Base-by-base conservation (phyloP, 441 rosid genomes). In the Croton laevigatus region DNA sequence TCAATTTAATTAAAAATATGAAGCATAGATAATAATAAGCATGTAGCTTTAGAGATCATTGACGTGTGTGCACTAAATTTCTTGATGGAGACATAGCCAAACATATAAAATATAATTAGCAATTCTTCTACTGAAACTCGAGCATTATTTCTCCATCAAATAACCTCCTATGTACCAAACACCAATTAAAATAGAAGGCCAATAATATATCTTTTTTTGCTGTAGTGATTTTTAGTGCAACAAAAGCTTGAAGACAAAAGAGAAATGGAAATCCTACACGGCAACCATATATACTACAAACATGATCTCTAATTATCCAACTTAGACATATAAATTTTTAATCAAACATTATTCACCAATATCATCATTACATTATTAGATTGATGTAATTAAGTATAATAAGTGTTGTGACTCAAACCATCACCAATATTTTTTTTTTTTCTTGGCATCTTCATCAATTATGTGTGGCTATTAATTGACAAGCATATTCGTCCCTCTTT, bases 251-350 rank as follows among this genome's bases (percentile, higher is more conserved):
- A 0, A 23, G 52, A 45, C 44, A 27, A 27, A 45, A 57, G 65
- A 49, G 58, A 58, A 32, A 57, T 46, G 72, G 65, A 69, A 69
- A 59, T 69, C 72, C 72, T n/a, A 69, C 72, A 19, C 62, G 27
- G 65, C 72, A 59, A 69, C 8, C 44, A 62, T 6, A n/a, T n/a
- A n/a, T n/a, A n/a, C 40, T 20, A 45, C 4, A 27, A 27, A 20
- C 20, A 17, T 32, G 27, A 51, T 51, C 59, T 66, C 59, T 52
- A 53, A 48, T 44, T 9, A 27, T 45, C n/a, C 12, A 45, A 63
- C 27, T 9, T 60, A 45, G 46, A 38, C 51, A 46, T 5, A 4
- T 13, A 27, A 27, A 27, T 27, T 11, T 46, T 9, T 49, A 19
- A 3, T 8, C 16, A 34, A 36, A 10, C 48, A 36, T 19, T 20